These are phyloP conservation scores for Penicillium sumatraense DNA, from an alignment of 2,329 filamentous ascomycete genomes.

Conservation along the genomic window DNA sequence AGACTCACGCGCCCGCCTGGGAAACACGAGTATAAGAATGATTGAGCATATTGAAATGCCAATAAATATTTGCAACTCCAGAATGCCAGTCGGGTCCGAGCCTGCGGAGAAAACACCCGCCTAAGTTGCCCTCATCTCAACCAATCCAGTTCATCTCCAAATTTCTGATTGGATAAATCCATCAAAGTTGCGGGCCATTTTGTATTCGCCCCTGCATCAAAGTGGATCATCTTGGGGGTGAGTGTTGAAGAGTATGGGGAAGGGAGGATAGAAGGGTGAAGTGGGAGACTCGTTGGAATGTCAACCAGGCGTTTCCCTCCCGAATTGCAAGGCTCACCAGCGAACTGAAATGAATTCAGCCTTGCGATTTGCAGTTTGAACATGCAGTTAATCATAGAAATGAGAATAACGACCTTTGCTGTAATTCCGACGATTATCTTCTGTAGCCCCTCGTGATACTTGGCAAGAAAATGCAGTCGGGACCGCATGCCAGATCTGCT, in stretches of 20 bases:
- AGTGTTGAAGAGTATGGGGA: conserved; percentile 6
- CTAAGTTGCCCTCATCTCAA: too few relatives aligned
- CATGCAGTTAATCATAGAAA: too few relatives aligned
- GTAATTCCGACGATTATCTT: background rate
- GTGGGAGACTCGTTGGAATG: conserved; percentile 14
- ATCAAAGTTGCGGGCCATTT: background rate
- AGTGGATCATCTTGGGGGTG: conserved; percentile 2
- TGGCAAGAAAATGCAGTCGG: background rate
- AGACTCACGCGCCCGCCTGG: background rate
- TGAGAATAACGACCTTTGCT: too few relatives aligned
- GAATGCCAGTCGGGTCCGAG: background rate
- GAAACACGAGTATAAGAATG: conserved; percentile 11
- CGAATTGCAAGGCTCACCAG: too few relatives aligned
- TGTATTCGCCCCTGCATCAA: conserved; percentile 12
- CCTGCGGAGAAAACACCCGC: too few relatives aligned
- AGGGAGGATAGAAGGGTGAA: background rate
- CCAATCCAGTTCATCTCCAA: too few relatives aligned
- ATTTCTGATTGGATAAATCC: background rate
- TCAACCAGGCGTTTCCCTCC: background rate
- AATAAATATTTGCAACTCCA: conserved; percentile 11
- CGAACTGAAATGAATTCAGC: too few relatives aligned
- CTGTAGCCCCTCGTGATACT: background rate
- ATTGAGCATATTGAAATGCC: background rate
- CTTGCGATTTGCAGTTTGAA: too few relatives aligned
- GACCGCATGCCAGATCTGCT: conserved; percentile 16